These are phyloP conservation scores for Pyrus betulifolia DNA, from an alignment of 306 rosid species.

Conservation along the genomic window DNA sequence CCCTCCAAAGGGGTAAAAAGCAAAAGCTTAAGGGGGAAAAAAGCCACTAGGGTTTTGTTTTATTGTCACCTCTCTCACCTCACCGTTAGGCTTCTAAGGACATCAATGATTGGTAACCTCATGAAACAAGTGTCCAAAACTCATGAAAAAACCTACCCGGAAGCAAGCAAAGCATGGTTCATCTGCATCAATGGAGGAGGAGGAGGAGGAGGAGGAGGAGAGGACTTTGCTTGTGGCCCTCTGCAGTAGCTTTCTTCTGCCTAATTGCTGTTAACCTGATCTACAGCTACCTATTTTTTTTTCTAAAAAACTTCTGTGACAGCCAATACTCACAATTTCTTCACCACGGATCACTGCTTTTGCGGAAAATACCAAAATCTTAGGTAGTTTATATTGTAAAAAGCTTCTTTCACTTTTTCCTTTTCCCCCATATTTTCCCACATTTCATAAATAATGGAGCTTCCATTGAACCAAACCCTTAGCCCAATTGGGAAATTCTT, in stretches of 20 bases:
- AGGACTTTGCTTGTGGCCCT: conserved; percentile 12
- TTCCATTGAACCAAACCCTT: background rate
- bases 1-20: conserved; percentile 24
- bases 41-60: conserved; percentile 24
- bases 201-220: background rate
- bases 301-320: background rate
- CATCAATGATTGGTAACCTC: conserved; percentile 31
- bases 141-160: conserved; percentile 14
- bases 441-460: conserved; percentile 5
- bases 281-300: background rate
- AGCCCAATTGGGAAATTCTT: background rate
- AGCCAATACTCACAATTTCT: background rate
- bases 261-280: conserved; percentile 23
- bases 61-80: conserved; percentile 8
- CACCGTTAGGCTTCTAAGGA: conserved; percentile 44
- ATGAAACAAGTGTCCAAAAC: conserved; percentile 19
- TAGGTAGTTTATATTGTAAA: background rate
- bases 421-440: background rate
- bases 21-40: conserved; percentile 17
- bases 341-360: background rate
- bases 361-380: background rate
- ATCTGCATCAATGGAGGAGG: conserved; percentile 6
- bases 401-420: background rate
- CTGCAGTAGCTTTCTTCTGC: conserved; percentile 28
- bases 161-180: conserved; percentile 22